Evolutionary conservation across 495 filamentous ascomycete genomes (phyloP), one percentile per base, ranked within the genome.

Genomic region (Parmelia sp.): DNA sequence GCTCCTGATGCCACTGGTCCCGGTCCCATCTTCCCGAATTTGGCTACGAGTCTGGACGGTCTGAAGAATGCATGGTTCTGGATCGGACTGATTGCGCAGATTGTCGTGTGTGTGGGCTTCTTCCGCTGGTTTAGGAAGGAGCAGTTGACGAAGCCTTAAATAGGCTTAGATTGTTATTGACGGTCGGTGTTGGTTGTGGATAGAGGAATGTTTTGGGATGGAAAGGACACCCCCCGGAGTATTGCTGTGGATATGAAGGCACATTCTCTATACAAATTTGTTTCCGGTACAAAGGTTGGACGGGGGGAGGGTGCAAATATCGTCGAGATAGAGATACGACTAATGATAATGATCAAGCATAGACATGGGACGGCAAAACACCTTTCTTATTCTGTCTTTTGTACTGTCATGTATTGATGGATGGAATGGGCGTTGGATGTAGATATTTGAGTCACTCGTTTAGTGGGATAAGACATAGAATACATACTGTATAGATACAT

Each of bases 111-210:
- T 61, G 66, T 82, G 15, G 82, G 85, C 0, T 88, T 84, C 72
- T 80, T 85, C 62, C 76, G 76, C 72, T 86, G 86, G 71, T 84
- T 87, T 73, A 71, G 84, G 47, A 86, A 85, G 77, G 84, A 86
- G 72, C 84, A 87, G 72, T 74, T 86, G 65, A 75, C 74, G 57
- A 88, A 88, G 75, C 86, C 85, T 35, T 84, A 66, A n/a, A 75
- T 56, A 12, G 23, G 51, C 14, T 17, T 31, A 11, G 12, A 9
- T 53, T 53, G 25, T 0, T 27, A 5, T 4, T 36, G 35, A 36
- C 0, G 8, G 25, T 29, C 12, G 27, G 49, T 51, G 23, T 51
- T 51, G 47, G 23, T 14, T 4, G 47, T 27, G 9, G 47, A 14
- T 10, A 17, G 44, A n/a, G 23, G 47, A 9, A 17, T 12, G 15